Percentiles rank a stretch among this genome's conserved stretches.
Evolutionary conservation across 768 basidiomycete genomes (phyloP).

Genomic region (Termitomyces heimii): DNA sequence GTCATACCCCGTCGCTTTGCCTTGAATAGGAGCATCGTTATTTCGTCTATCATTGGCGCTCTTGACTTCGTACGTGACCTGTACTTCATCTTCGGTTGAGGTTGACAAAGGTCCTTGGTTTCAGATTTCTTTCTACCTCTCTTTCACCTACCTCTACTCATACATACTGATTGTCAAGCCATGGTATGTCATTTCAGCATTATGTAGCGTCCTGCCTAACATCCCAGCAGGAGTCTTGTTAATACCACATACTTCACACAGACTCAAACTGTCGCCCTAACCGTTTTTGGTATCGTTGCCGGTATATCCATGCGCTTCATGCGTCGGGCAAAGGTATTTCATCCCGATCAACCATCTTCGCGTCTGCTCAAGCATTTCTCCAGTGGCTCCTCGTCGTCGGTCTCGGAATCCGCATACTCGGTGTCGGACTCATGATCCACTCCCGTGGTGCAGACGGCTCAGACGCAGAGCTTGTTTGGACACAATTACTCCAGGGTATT

Average conservation of each 20-base stretch:
- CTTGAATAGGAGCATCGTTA: slow-evolving; percentile 50
- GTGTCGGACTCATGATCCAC: slow-evolving; percentile 65
- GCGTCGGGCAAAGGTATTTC: slow-evolving; percentile 48
- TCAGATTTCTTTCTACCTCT: slow-evolving; percentile 61
- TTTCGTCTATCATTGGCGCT: slow-evolving; percentile 55
- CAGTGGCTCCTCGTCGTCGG: slow-evolving; percentile 49
- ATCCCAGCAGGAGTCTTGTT: slow-evolving; percentile 39
- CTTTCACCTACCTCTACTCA: slow-evolving; percentile 69
- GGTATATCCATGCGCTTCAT: slow-evolving; percentile 50
- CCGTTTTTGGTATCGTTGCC: slow-evolving; percentile 56
- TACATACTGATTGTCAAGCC: slow-evolving; percentile 51
- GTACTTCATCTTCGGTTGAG: background rate
- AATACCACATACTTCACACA: slow-evolving; percentile 61
- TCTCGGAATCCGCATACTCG: slow-evolving; percentile 53
- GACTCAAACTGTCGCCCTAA: slow-evolving; percentile 53
- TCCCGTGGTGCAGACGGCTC: slow-evolving; percentile 57
- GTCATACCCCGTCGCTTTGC: slow-evolving; percentile 58
- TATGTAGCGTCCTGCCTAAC: background rate
- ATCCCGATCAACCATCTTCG: background rate
- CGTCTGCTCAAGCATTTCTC: background rate
- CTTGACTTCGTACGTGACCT: slow-evolving; percentile 50
- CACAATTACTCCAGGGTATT: slow-evolving; percentile 67
- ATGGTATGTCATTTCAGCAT: slow-evolving; percentile 24
- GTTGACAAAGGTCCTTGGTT: slow-evolving; percentile 1
- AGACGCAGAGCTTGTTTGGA: slow-evolving; percentile 52